Base-by-base conservation (phyloP, 2,329 filamentous ascomycete species). In the Diaporthe ilicicola region DNA sequence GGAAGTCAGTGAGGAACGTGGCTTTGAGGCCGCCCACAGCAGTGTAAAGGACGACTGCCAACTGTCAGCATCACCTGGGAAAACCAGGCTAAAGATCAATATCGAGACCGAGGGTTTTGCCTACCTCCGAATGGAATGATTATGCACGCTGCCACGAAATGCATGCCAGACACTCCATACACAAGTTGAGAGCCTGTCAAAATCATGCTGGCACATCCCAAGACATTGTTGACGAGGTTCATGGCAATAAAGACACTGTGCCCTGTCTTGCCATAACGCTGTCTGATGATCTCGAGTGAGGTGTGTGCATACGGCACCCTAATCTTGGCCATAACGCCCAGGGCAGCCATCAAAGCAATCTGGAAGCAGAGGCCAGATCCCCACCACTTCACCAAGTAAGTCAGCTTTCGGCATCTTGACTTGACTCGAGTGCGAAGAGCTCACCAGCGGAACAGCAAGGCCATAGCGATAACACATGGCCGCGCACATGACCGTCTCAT, bases 251-350 rank as follows among this genome's bases (percentile, higher is more conserved):
- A 84, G 0, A 83, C 77, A 12, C 81, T 70, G 72, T 85, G 82
- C 0, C 78, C 81, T 15, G 81, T 75, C 29, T 78, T 81, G 6
- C 84, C 84, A 73, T 87, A 87, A 70, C 85, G 78, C 77, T 82
- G 82, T 4, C 80, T 80, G 48, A 87, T 82, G 54, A 87, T 85
- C 73, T 87, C 85, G 1, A 87, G 79, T 3, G 83, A 85, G 0
- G 85, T 87, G 69, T 87, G 85, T 0, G 85, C 85, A 70, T 86
- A 85, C 0, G 85, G 85, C 0, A 86, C 84, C 48, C 84, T 78
- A 42, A 86, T 80, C 74, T 87, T 87, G 15, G 82, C 82, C 54
- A 86, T 76, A 8, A 87, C 83, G 4, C 85, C 85, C 1, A 87
- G 77, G 1, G 81, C 80, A 2, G 84, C 84, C 82, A 87, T 86